A percentile compares a stretch with the other conserved stretches of the same genome.
phyloP scores from a whole-genome alignment of 2,329 filamentous ascomycete genomes.

The Herpotrichia juniperi region DNA sequence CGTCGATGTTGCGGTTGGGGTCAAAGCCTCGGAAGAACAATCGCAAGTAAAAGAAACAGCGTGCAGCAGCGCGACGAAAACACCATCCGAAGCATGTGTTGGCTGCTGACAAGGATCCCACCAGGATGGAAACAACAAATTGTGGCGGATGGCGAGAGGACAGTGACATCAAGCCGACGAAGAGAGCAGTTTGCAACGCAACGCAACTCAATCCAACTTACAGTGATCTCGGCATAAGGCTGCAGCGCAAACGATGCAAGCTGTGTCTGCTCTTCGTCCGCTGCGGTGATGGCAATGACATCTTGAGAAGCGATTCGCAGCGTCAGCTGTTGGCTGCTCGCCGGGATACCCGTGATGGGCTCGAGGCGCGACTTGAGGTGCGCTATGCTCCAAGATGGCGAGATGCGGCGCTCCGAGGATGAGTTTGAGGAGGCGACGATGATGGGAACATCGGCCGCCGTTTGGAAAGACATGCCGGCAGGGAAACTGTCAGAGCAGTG shows the following conservation, averaged over 20 bases:
- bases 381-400: slow-evolving; percentile 86
- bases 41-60: slow-evolving; percentile 16
- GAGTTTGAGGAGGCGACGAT: slow-evolving; percentile 77
- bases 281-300: slow-evolving; percentile 68
- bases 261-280: slow-evolving; percentile 73
- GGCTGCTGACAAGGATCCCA: slow-evolving; percentile 14
- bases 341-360: slow-evolving; percentile 89
- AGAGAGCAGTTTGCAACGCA: slow-evolving; percentile 21
- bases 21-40: slow-evolving; percentile 23
- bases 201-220: slow-evolving; percentile 57
- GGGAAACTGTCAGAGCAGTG: background rate
- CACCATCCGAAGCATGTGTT: slow-evolving; percentile 11
- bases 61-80: slow-evolving; percentile 8
- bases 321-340: slow-evolving; percentile 75
- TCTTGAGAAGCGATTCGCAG: slow-evolving; percentile 71
- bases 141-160: slow-evolving; percentile 41
- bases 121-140: slow-evolving; percentile 22
- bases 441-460: slow-evolving; percentile 75
- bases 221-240: slow-evolving; percentile 79
- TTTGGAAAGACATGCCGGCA: slow-evolving; percentile 40
- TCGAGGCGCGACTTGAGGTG: slow-evolving; percentile 88
- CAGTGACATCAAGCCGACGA: slow-evolving; percentile 9
- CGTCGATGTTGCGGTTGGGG: slow-evolving; percentile 16
- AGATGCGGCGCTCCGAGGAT: slow-evolving; percentile 86
- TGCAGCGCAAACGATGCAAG: slow-evolving; percentile 70